Percentiles rank a stretch among this genome's conserved stretches.
phyloP scores from a whole-genome alignment of 306 rosid genomes.

The Macrotyloma uniflorum region DNA sequence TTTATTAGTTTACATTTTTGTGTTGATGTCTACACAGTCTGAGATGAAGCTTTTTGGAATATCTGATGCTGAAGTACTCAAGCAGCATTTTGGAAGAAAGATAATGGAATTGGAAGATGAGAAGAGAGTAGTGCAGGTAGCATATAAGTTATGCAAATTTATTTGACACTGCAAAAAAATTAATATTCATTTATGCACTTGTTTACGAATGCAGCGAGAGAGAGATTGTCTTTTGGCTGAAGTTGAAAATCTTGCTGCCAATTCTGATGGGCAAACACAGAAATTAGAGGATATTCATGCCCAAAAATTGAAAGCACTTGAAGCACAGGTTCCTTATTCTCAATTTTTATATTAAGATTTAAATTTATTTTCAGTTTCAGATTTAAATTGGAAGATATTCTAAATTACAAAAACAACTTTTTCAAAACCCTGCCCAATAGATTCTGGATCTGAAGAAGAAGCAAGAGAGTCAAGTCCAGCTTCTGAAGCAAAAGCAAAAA shows the following conservation, averaged over 20 bases:
- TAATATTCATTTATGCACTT: constrained; percentile 40
- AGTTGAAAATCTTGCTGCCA: constrained; percentile 97
- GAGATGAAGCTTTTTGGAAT: constrained; percentile 95
- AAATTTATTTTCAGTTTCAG: constrained; percentile 8
- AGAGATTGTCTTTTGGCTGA: constrained; percentile 92
- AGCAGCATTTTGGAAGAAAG: constrained; percentile 98
- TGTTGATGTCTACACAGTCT: constrained; percentile 54
- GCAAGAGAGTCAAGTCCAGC: constrained; percentile 98
- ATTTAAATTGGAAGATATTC: constrained; percentile 26
- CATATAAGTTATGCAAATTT: constrained; percentile 37
- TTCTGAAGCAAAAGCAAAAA: constrained; percentile 96
- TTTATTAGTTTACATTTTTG: constrained; percentile 33
- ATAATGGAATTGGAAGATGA: constrained; percentile 93
- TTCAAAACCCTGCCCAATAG: constrained; percentile 51
- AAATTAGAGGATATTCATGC: constrained; percentile 88
- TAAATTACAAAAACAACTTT: constrained; percentile 35
- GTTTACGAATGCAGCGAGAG: constrained; percentile 69
- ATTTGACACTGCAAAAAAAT: constrained; percentile 31
- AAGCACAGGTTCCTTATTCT: constrained; percentile 72
- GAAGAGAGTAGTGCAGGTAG: constrained; percentile 91
- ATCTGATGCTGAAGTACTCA: constrained; percentile 75
- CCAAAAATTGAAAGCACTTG: constrained; percentile 90
- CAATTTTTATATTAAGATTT: not conserved
- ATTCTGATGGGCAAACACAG: constrained; percentile 94
- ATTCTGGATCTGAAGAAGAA: constrained; percentile 95